Percentiles rank a stretch among this genome's conserved stretches.
Evolutionary conservation across 2,329 filamentous ascomycete genomes (phyloP).

Genomic region (Fusarium phyllophilum): DNA sequence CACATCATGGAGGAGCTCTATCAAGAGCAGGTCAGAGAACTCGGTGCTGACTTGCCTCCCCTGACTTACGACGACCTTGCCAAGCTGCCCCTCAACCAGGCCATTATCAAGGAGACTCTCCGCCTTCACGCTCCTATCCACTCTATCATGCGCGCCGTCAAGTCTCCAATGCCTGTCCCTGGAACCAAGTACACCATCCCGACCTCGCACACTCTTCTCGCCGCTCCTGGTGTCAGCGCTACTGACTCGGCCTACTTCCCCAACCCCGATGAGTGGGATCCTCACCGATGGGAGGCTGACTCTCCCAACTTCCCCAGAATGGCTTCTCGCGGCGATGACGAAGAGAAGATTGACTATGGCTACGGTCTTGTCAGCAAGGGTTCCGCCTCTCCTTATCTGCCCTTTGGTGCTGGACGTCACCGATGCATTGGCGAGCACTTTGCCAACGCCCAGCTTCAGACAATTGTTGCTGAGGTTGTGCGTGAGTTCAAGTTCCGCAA

Average conservation of each 20-base stretch:
- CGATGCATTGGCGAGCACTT: constrained; percentile 98
- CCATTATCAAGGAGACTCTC: constrained; percentile 91
- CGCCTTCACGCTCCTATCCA: constrained; percentile 93
- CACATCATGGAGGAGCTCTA: constrained; percentile 84
- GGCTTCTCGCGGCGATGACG: constrained; percentile 61
- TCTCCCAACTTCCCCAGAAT: constrained; percentile 64
- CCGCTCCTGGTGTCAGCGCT: constrained; percentile 84
- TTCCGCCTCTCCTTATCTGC: constrained; percentile 87
- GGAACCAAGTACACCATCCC: constrained; percentile 87
- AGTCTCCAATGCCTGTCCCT: constrained; percentile 83
- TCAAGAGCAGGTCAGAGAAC: constrained; percentile 78
- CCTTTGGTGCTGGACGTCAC: constrained; percentile 92
- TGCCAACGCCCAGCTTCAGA: constrained; percentile 90
- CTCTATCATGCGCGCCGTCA: constrained; percentile 93
- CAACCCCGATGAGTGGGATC: constrained; percentile 84
- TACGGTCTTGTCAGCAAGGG: constrained; percentile 95
- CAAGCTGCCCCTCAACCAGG: constrained; percentile 82
- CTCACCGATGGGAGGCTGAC: constrained; percentile 85
- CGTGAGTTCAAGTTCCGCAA: constrained; percentile 84
- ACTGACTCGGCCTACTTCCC: constrained; percentile 81
- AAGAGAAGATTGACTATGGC: constrained; percentile 90
- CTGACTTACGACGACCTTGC: constrained; percentile 81
- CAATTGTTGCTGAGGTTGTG: constrained; percentile 81
- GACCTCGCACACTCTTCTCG: constrained; percentile 80
- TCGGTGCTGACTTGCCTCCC: constrained; percentile 79